phyloP scores from a whole-genome alignment of 2,329 filamentous ascomycete species.

The Pseudogymnoascus sp. region DNA sequence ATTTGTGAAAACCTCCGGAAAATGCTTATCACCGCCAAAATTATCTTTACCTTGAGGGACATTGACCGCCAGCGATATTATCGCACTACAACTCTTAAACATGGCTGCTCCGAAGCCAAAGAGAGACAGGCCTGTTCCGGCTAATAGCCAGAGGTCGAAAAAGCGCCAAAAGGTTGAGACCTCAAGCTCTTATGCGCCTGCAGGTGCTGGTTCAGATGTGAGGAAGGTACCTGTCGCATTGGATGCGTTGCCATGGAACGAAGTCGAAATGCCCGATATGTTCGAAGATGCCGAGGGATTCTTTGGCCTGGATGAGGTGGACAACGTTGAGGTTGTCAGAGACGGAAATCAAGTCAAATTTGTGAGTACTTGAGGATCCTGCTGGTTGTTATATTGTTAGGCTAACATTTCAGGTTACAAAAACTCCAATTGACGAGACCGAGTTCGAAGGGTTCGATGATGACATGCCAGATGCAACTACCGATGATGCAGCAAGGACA shows the following conservation, averaged over 20 bases:
- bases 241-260: conserved; percentile 48
- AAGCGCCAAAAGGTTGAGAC: conserved; percentile 29
- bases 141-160: conserved; percentile 22
- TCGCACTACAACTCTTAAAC: background rate
- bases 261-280: conserved; percentile 62
- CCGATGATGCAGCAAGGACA: background rate
- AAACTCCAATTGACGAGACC: conserved; percentile 36
- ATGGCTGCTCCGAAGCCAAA: conserved; percentile 28
- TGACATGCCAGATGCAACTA: conserved; percentile 26
- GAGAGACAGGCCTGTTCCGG: conserved; percentile 20
- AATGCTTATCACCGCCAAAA: conserved; percentile 9
- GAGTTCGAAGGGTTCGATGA: conserved; percentile 63
- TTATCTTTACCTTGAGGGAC: conserved; percentile 10
- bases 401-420: conserved; percentile 17
- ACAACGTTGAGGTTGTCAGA: conserved; percentile 78
- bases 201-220: conserved; percentile 14
- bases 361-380: conserved; percentile 31
- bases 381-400: conserved; percentile 12
- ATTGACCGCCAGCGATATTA: conserved; percentile 6
- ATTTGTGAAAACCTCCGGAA: conserved; percentile 7
- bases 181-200: conserved; percentile 6
- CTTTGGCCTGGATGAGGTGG: conserved; percentile 83
- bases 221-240: conserved; percentile 37
- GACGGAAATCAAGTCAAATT: conserved; percentile 53
- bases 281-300: conserved; percentile 90